phyloP scores from a whole-genome alignment of 805 yeast species.

The Lipomyces spencermartinsiae region DNA sequence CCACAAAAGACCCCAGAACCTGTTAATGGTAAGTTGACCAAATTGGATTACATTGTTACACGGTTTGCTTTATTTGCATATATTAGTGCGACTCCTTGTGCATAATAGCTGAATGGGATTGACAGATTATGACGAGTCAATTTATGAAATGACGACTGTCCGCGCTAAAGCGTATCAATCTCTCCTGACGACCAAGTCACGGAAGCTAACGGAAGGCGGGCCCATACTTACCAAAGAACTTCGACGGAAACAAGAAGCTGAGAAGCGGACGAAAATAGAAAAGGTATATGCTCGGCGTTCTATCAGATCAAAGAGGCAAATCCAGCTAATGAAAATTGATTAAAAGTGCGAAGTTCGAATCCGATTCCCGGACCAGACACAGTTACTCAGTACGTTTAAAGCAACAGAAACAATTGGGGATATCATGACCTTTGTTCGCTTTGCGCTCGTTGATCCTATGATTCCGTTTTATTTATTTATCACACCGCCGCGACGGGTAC shows the following conservation, averaged over 20 bases:
- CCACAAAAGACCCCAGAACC: slow-evolving; percentile 16
- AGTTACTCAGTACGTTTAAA: slow-evolving; percentile 57
- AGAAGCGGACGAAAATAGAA: slow-evolving; percentile 41
- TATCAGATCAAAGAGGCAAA: background rate
- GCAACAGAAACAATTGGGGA: slow-evolving; percentile 53
- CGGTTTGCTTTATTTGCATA: background rate
- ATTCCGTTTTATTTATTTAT: slow-evolving; percentile 51
- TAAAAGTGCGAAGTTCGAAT: slow-evolving; percentile 54
- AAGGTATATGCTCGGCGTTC: slow-evolving; percentile 9
- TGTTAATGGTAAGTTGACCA: slow-evolving; percentile 12
- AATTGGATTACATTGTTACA: background rate
- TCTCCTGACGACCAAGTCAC: slow-evolving; percentile 37
- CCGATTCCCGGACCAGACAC: slow-evolving; percentile 63
- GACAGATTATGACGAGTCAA: slow-evolving; percentile 35
- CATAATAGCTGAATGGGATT: background rate
- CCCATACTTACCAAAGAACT: slow-evolving; percentile 54
- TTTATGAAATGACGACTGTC: slow-evolving; percentile 38
- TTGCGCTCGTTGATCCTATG: slow-evolving; percentile 43
- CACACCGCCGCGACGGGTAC: slow-evolving; percentile 55
- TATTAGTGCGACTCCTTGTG: background rate
- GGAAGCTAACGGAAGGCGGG: slow-evolving; percentile 42
- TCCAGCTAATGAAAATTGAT: background rate
- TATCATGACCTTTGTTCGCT: slow-evolving; percentile 46
- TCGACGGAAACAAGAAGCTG: slow-evolving; percentile 46
- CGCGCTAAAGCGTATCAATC: slow-evolving; percentile 39